phyloP scores from a whole-genome alignment of 345 rosid species.

The Pistacia atlantica region DNA sequence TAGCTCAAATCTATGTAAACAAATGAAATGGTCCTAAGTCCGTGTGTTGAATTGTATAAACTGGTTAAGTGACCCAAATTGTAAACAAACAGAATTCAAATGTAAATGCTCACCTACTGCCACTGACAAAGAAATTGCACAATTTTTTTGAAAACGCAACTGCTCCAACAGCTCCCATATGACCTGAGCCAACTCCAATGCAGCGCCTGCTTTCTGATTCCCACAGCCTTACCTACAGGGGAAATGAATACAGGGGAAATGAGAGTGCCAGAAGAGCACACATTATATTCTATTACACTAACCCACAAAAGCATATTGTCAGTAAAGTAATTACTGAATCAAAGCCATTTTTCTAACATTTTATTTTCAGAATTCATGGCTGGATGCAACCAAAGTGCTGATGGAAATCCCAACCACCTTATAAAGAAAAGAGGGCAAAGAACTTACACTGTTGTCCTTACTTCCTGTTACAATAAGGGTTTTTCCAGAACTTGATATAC shows the following conservation, averaged over 20 bases:
- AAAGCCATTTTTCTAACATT: neutral
- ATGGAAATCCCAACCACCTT: conserved; percentile 6
- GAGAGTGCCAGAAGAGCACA: neutral
- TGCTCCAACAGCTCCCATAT: conserved; percentile 90
- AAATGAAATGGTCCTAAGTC: no score
- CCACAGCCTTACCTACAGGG: conserved; percentile 85
- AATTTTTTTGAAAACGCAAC: conserved; percentile 81
- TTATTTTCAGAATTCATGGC: neutral
- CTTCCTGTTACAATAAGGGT: conserved; percentile 80
- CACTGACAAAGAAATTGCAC: conserved; percentile 77
- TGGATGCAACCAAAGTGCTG: neutral
- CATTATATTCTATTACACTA: neutral
- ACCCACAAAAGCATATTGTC: neutral
- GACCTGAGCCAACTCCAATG: conserved; percentile 87
- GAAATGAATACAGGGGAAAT: conserved; percentile 13
- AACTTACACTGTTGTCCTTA: conserved; percentile 83
- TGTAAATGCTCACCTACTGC: conserved; percentile 70
- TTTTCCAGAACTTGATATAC: conserved; percentile 62
- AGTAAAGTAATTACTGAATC: neutral
- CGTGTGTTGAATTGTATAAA: no score
- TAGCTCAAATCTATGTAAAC: no score
- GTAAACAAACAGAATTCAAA: neutral
- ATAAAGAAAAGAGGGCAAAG: conserved; percentile 17
- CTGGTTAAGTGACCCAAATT: no score
- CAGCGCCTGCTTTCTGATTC: conserved; percentile 66